phyloP scores from a whole-genome alignment of 495 filamentous ascomycete species.

The Lasiosphaeris hirsuta region DNA sequence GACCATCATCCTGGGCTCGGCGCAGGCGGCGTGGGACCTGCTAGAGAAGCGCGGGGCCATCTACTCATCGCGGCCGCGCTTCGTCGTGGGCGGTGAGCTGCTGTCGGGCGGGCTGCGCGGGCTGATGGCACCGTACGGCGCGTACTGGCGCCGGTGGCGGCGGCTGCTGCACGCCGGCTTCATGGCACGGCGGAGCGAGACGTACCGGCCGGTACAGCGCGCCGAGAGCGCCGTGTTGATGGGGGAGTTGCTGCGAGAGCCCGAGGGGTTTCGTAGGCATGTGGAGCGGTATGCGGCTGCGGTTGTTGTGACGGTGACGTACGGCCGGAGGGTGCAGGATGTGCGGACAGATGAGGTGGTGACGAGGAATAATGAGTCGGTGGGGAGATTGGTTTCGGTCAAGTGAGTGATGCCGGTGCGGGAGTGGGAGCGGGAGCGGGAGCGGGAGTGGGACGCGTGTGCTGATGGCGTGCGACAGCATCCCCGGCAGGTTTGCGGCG shows the following conservation, averaged over 20 bases:
- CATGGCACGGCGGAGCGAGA: constrained; percentile 52
- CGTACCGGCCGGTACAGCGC: constrained; percentile 54
- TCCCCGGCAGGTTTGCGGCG: constrained; percentile 56
- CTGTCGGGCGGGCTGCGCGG: constrained; percentile 47
- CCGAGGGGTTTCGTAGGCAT: constrained; percentile 31
- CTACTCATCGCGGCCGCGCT: constrained; percentile 47
- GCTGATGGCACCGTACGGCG: constrained; percentile 49
- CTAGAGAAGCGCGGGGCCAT: constrained; percentile 52
- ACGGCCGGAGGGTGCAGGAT: constrained; percentile 55
- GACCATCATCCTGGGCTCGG: constrained; percentile 62
- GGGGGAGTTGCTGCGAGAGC: constrained; percentile 41
- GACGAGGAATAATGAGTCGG: constrained; percentile 49
- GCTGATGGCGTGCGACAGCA: constrained; percentile 25
- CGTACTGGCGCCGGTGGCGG: constrained; percentile 53
- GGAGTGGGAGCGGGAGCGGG: no score
- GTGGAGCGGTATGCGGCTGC: constrained; percentile 56
- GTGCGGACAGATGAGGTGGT: constrained; percentile 51
- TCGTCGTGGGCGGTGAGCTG: constrained; percentile 52
- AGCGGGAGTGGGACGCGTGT: not conserved
- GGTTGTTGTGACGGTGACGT: constrained; percentile 57
- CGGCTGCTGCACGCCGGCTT: constrained; percentile 53
- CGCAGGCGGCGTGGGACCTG: constrained; percentile 53
- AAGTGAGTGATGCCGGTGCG: constrained; percentile 33
- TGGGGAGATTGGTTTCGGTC: constrained; percentile 56
- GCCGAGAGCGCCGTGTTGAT: constrained; percentile 49